Percentiles rank a stretch among this genome's conserved stretches.
Evolutionary conservation across 495 filamentous ascomycete species (phyloP).

Genomic region (Parathielavia appendiculata): DNA sequence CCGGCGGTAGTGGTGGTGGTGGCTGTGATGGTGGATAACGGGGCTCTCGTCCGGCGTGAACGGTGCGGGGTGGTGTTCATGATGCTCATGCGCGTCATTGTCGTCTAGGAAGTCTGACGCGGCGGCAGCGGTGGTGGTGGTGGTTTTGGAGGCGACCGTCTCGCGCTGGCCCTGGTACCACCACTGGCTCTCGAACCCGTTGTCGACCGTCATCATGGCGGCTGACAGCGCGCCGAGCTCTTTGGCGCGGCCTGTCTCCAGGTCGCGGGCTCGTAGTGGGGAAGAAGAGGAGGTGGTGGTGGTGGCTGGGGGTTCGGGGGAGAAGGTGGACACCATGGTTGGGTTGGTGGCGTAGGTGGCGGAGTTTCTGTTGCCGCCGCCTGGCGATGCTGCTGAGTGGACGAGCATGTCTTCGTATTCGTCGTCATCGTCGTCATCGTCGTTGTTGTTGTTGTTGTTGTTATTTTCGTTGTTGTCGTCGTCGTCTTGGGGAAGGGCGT

Average conservation of each 20-base stretch:
- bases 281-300: conserved; percentile 12
- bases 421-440: background rate
- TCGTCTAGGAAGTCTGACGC: too few relatives aligned
- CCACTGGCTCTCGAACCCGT: conserved; percentile 50
- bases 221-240: conserved; percentile 47
- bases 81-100: too few relatives aligned
- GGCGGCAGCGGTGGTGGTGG: too few relatives aligned
- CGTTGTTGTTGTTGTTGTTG: background rate
- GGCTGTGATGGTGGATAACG: background rate
- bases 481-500: conserved; percentile 18
- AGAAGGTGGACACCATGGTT: conserved; percentile 28
- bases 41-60: background rate
- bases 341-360: conserved; percentile 22
- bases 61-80: background rate
- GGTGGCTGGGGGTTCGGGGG: conserved; percentile 19
- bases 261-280: background rate
- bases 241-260: conserved; percentile 24
- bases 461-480: background rate
- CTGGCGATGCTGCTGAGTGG: background rate
- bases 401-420: background rate
- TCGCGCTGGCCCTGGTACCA: conserved; percentile 42
- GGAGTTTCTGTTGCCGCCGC: conserved; percentile 3
- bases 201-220: conserved; percentile 54
- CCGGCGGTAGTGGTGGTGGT: background rate
- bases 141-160: background rate